Base-by-base conservation (phyloP, 225 moss, liverwort and hornwort species). In the Polytrichum commune region DNA sequence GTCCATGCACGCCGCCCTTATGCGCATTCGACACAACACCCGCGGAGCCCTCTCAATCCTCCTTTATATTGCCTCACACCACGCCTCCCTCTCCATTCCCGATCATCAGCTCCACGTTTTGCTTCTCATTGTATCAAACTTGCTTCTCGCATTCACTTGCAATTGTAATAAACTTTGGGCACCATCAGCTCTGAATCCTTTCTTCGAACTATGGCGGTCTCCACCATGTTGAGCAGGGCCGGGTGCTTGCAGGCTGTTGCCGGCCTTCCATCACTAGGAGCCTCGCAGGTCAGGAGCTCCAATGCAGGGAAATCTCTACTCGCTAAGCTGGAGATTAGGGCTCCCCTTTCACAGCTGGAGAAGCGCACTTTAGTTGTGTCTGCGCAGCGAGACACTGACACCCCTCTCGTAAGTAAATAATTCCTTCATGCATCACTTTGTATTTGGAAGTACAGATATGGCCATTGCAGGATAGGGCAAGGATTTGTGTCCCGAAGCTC, bases 161-260 rank as follows among this genome's bases (percentile, higher is more conserved):
- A 38, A 3, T 38, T 13, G 38, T 38, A 38, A 10, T 3, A 10
- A 38, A 3, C 38, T 3, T 38, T 38, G 0, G 38, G 38, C 3
- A 0, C 38, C 38, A 38, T 13, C 38, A 13, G 13, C 38, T 38
- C 3, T 7, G 13, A 38, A 38, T 13, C 38, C 38, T 13, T 13
- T 13, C 38, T 38, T 13, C 4, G 13, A 38, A 20, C 22, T 6
- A 84, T 84, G 84, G 81, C 81, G 18, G 23, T 75, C 4, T 46
- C 75, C n/a, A 81, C 62, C 54, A 78, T 84, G 78, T 55, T 84
- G 80, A 84, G 78, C 70, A 69, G 72, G 73, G 22, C n/a, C 8
- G 69, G 29, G 2, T 77, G 38, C 27, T 46, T 80, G 8, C 66
- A 53, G 71, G n/a, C 46, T 19, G 56, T 75, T 4, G 73, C 73